Evolutionary conservation across 495 filamentous ascomycete species (phyloP), one percentile per base, ranked within the genome.

Genomic region (Lepraria neglecta): DNA sequence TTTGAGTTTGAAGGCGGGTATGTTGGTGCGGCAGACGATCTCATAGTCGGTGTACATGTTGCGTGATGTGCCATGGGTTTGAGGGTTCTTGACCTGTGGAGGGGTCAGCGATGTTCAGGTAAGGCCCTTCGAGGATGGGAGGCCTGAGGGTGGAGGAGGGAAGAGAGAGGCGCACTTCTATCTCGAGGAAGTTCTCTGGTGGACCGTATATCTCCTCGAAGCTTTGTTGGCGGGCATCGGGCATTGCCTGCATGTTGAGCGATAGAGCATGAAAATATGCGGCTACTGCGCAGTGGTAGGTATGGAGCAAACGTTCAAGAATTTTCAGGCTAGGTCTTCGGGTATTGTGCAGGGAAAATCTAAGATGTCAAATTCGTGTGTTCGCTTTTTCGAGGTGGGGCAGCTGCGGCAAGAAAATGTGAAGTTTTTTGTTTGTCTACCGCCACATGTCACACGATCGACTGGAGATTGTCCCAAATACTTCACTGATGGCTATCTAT

Each of bases 171-270:
- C 79, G 63, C 67, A 97, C 94, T 76, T 98, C 95, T 50, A 98
- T 95, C 77, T 98, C 94, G 43, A 98, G 82, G 72, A 97, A 96
- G 76, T 98, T 98, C 82, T 98, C 94, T 17, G 95, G 94, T 15
- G 92, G 92, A 5, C 92, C 94, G 73, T 98, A 98, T 72, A 97
- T 96, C 82, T 98, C 94, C 76, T 98, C 94, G 70, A 96, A 98
- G 68, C 86, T 91, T 79, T 98, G 94, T 72, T 87, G 83, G 64
- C 92, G 89, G 55, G 86, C 86, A 74, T 90, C 88, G 15, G 88
- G 88, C 76, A 92, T 85, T 60, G 87, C 85, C 76, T 89, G 86
- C 87, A 91, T 85, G 63, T 80, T 86, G 71, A 24, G 35, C 50
- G 14, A 56, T 15, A 27, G 40, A 46, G 50, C 15, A 28, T 17